phyloP scores from a whole-genome alignment of 345 rosid genomes.

The Syzygium grande region DNA sequence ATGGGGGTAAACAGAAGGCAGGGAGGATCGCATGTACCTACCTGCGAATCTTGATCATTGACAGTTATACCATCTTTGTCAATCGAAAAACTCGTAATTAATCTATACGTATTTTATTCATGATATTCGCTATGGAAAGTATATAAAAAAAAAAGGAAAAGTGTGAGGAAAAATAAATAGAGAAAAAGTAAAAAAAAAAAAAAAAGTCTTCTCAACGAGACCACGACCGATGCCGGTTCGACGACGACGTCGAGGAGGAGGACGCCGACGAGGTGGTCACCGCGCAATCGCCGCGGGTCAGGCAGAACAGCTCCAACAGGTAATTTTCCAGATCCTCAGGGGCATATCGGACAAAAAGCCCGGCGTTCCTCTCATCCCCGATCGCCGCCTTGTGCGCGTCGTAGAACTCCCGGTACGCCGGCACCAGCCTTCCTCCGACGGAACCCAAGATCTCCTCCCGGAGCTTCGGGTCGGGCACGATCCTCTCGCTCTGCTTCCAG shows the following conservation, averaged over 20 bases:
- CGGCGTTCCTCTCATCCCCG: slow-evolving; percentile 7
- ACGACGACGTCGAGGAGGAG: not conserved
- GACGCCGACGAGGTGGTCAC: not conserved
- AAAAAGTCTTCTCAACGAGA: not conserved
- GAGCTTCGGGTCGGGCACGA: slow-evolving; percentile 40
- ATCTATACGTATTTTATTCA: not conserved
- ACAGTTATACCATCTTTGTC: not conserved
- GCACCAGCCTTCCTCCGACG: slow-evolving; percentile 24
- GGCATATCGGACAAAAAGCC: slow-evolving; percentile 26
- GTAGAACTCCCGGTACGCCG: slow-evolving; percentile 45
- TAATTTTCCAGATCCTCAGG: slow-evolving; percentile 56
- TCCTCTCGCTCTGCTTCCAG: slow-evolving; percentile 31
- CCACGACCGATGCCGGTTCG: not conserved
- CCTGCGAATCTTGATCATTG: not conserved
- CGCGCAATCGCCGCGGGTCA: not conserved
- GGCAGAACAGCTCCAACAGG: slow-evolving; percentile 38
- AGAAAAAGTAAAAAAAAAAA: not conserved
- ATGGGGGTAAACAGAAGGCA: too few relatives aligned
- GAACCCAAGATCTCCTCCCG: slow-evolving; percentile 49
- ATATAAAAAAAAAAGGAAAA: not conserved
- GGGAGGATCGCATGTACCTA: too few relatives aligned
- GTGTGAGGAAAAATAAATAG: not conserved
- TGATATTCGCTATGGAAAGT: not conserved
- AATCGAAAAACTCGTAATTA: not conserved
- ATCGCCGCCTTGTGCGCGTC: slow-evolving; percentile 19